phyloP scores from a whole-genome alignment of 495 filamentous ascomycete genomes.

The Penicillium cosmopolitanum region DNA sequence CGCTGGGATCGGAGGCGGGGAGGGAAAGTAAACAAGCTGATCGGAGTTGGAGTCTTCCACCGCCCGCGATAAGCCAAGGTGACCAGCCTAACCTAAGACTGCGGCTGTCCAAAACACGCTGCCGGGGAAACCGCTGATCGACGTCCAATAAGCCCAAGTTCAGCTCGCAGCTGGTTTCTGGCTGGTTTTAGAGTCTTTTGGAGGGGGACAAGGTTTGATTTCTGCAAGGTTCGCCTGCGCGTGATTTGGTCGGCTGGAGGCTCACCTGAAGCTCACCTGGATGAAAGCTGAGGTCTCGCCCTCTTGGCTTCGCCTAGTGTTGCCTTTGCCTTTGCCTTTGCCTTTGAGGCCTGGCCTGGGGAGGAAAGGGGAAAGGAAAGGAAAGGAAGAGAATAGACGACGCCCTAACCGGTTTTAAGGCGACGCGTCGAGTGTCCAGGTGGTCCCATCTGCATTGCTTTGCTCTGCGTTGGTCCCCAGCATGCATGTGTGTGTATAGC shows the following conservation, averaged over 20 bases:
- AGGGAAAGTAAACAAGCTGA: constrained; percentile 26
- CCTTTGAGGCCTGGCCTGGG: background rate
- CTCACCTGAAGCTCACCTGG: background rate
- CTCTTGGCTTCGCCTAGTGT: constrained; percentile 22
- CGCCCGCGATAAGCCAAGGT: constrained; percentile 18
- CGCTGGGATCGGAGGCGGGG: constrained; percentile 8
- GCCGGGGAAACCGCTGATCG: constrained; percentile 36
- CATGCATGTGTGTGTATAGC: background rate
- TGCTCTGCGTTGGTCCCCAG: constrained; percentile 13
- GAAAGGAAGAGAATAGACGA: background rate
- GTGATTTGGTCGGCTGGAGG: constrained; percentile 10
- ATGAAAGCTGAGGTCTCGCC: background rate
- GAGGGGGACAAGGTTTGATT: background rate
- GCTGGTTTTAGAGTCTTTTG: background rate
- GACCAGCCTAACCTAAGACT: background rate
- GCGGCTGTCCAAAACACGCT: constrained; percentile 12
- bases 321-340: constrained; percentile 6
- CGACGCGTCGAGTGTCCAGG: background rate
- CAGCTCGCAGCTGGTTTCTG: background rate
- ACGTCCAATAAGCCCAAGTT: background rate
- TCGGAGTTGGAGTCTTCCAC: constrained; percentile 11
- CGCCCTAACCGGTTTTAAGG: background rate
- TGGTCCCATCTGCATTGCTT: constrained; percentile 16
- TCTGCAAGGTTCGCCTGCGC: constrained; percentile 14
- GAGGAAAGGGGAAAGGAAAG: background rate